These are phyloP conservation scores for Thielaviopsis cerberus DNA, from an alignment of 2,329 filamentous ascomycete genomes.

Conservation along the genomic window DNA sequence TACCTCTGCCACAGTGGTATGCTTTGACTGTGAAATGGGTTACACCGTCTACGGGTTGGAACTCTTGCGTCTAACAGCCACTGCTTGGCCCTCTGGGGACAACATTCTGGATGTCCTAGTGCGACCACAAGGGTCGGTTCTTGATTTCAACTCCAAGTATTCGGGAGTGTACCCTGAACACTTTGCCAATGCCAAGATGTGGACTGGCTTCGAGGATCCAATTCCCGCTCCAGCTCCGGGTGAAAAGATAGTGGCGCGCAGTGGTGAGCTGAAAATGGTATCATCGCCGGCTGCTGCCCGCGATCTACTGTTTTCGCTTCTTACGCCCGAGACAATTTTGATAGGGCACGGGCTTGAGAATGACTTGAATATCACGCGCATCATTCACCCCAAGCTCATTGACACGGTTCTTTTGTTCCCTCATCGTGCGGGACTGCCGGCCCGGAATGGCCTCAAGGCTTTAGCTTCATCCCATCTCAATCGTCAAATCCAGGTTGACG, in stretches of 20 bases:
- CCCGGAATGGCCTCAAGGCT: slow-evolving; percentile 57
- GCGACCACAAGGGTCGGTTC: slow-evolving; percentile 59
- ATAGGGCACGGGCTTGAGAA: slow-evolving; percentile 93
- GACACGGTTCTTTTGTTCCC: slow-evolving; percentile 77
- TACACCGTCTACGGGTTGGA: slow-evolving; percentile 82
- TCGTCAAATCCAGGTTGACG: slow-evolving; percentile 58
- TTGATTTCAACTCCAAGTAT: slow-evolving; percentile 83
- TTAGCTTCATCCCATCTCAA: slow-evolving; percentile 54
- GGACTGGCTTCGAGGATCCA: slow-evolving; percentile 20
- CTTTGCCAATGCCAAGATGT: slow-evolving; percentile 48
- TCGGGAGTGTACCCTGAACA: slow-evolving; percentile 72
- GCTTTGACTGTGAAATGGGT: slow-evolving; percentile 95
- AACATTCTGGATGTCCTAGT: slow-evolving; percentile 71
- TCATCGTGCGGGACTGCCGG: slow-evolving; percentile 56
- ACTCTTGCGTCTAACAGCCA: slow-evolving; percentile 72
- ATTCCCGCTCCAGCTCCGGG: slow-evolving; percentile 14
- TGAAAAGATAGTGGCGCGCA: slow-evolving; percentile 17
- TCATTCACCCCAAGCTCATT: slow-evolving; percentile 69
- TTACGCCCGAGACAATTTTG: slow-evolving; percentile 61
- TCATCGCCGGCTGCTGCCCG: slow-evolving; percentile 58
- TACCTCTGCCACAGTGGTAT: slow-evolving; percentile 43
- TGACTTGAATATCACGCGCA: slow-evolving; percentile 67
- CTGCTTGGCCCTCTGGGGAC: slow-evolving; percentile 65
- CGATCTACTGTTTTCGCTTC: slow-evolving; percentile 53
- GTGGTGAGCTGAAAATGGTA: slow-evolving; percentile 46